A percentile compares a stretch with the other conserved stretches of the same genome.
phyloP scores from a whole-genome alignment of 441 rosid species.

The Mallotus japonicus region DNA sequence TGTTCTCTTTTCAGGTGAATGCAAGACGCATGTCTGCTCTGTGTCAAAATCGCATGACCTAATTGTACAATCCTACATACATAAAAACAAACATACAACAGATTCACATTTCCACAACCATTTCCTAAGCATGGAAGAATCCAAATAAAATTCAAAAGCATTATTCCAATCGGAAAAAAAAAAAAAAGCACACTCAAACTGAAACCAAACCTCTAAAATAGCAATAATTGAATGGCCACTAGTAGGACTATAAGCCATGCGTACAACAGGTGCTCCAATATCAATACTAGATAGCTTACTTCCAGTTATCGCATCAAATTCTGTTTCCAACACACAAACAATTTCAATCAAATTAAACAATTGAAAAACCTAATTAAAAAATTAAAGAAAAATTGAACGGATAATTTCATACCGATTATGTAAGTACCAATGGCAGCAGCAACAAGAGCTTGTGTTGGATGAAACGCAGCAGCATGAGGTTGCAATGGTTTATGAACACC shows the following conservation, averaged over 20 bases:
- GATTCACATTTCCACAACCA: not conserved
- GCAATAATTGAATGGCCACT: conserved; percentile 81
- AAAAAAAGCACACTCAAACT: too few species aligned
- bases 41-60: conserved; percentile 95
- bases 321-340: conserved; percentile 35
- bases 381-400: too few species aligned
- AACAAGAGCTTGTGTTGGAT: conserved; percentile 75
- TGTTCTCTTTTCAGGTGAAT: conserved; percentile 89
- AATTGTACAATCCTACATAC: conserved; percentile 84
- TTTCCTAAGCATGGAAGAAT: not conserved
- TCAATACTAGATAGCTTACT: conserved; percentile 81
- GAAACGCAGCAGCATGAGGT: conserved; percentile 95
- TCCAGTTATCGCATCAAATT: conserved; percentile 92
- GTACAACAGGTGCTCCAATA: conserved; percentile 80
- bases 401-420: conserved; percentile 56
- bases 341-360: not conserved
- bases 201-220: conserved; percentile 64
- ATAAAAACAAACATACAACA: not conserved
- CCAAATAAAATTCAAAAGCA: too few species aligned
- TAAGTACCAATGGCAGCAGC: conserved; percentile 77
- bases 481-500: conserved; percentile 72
- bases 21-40: conserved; percentile 93
- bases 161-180: too few species aligned
- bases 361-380: not conserved
- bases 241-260: conserved; percentile 85